Percentiles rank a stretch among this genome's conserved stretches.
These are phyloP conservation scores for Fusarium haematococcum DNA, from an alignment of 2,329 filamentous ascomycete species.

Conservation along the genomic window DNA sequence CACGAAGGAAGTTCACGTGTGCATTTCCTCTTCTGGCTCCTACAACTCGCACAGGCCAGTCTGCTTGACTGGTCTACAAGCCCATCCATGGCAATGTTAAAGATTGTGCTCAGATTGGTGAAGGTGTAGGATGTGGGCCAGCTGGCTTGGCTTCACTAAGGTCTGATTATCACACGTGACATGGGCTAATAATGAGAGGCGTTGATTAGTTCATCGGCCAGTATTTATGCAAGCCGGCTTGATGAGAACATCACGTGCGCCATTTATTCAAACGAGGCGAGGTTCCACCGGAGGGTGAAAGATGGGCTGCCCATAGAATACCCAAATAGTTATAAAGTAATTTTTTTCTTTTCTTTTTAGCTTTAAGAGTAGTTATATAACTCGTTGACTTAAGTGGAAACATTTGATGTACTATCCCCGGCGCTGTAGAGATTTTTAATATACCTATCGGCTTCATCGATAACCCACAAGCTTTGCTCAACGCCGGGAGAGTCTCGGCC, in stretches of 20 bases:
- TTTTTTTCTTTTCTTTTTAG: too few relatives aligned
- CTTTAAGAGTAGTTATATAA: too few relatives aligned
- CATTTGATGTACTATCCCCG: too few relatives aligned
- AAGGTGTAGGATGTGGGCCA: neutral
- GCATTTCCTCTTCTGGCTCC: slow-evolving; percentile 19
- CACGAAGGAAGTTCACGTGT: slow-evolving; percentile 15
- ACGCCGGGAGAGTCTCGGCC: too few relatives aligned
- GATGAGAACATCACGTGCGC: neutral
- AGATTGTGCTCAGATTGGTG: neutral
- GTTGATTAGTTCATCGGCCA: neutral
- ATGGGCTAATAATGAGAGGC: neutral
- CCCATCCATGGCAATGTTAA: neutral
- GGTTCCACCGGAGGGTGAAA: neutral
- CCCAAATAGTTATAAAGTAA: neutral
- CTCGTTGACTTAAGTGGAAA: too few relatives aligned
- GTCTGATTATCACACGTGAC: neutral
- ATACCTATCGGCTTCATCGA: too few relatives aligned
- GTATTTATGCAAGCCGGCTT: neutral
- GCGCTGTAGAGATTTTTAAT: too few relatives aligned
- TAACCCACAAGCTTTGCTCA: too few relatives aligned
- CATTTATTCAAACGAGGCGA: neutral
- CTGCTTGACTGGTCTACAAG: neutral
- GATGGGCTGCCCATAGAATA: neutral
- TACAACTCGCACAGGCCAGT: slow-evolving; percentile 9
- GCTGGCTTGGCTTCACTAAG: neutral